Conservation (phyloP, 2,329 filamentous ascomycete species). For the Aspergillus sp. region DNA sequence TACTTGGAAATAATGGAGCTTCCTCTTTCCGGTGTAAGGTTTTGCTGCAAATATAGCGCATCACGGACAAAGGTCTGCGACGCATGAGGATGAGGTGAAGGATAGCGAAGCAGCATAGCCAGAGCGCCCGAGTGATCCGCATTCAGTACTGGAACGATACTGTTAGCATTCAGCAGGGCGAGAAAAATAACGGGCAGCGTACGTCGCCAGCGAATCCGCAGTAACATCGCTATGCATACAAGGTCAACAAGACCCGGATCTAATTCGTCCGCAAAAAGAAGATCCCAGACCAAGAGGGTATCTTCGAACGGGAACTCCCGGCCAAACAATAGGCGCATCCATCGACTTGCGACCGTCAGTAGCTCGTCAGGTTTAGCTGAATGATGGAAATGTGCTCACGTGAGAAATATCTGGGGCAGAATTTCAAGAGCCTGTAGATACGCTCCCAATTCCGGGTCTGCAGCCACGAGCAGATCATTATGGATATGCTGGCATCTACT, state of each 20-base stretch:
- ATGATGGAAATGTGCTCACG: constrained; percentile 46
- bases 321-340: constrained; percentile 87
- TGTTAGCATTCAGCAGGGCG: constrained; percentile 14
- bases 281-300: constrained; percentile 79
- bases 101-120: constrained; percentile 75
- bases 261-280: constrained; percentile 78
- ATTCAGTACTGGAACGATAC: constrained; percentile 55
- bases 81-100: constrained; percentile 54
- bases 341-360: constrained; percentile 52
- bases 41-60: constrained; percentile 50
- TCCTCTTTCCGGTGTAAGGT: constrained; percentile 34
- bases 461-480: constrained; percentile 63
- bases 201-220: constrained; percentile 86
- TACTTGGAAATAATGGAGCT: constrained; percentile 38
- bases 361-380: constrained; percentile 6
- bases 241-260: constrained; percentile 72
- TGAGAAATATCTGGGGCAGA: constrained; percentile 91
- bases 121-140: constrained; percentile 82
- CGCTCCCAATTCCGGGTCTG: constrained; percentile 72
- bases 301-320: constrained; percentile 87
- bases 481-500: constrained; percentile 80
- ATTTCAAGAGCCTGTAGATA: constrained; percentile 80
- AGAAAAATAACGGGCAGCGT: constrained; percentile 28
- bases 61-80: constrained; percentile 79
- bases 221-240: constrained; percentile 87